Percentiles rank a stretch among this genome's conserved stretches.
phyloP scores from a whole-genome alignment of 768 basidiomycete species.

The Kwoniella mangroviensis region DNA sequence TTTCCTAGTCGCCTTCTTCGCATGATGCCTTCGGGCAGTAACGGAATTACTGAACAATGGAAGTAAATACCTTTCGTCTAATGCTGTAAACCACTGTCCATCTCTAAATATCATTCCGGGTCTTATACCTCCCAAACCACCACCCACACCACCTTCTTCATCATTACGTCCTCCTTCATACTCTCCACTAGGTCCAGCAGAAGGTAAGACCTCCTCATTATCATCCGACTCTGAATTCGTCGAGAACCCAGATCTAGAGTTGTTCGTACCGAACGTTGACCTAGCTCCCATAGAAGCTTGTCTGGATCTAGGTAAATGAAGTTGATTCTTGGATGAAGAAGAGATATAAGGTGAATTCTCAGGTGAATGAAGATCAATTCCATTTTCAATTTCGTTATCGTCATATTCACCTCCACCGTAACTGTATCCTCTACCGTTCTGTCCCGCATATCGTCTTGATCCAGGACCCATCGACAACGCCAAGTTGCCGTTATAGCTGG shows the following conservation, averaged over 20 bases:
- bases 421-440: constrained; percentile 43
- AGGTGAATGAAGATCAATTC: constrained; percentile 38
- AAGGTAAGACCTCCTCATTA: constrained; percentile 46
- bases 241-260: constrained; percentile 48
- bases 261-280: constrained; percentile 22
- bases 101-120: constrained; percentile 63
- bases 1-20: constrained; percentile 36
- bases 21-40: constrained; percentile 51
- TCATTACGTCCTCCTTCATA: constrained; percentile 29
- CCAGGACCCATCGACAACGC: constrained; percentile 50
- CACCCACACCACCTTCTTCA: constrained; percentile 21
- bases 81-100: constrained; percentile 91
- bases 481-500: constrained; percentile 43
- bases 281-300: constrained; percentile 12
- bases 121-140: constrained; percentile 22
- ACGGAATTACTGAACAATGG: constrained; percentile 70
- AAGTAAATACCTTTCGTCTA: constrained; percentile 92
- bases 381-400: constrained; percentile 35
- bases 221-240: constrained; percentile 50
- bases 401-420: constrained; percentile 46
- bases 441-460: constrained; percentile 45
- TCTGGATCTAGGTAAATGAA: constrained; percentile 23
- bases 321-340: constrained; percentile 2
- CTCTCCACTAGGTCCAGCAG: constrained; percentile 14
- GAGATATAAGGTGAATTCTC: constrained; percentile 44